phyloP scores from a whole-genome alignment of 768 basidiomycete genomes.

The Kwoniella newhampshirensis region DNA sequence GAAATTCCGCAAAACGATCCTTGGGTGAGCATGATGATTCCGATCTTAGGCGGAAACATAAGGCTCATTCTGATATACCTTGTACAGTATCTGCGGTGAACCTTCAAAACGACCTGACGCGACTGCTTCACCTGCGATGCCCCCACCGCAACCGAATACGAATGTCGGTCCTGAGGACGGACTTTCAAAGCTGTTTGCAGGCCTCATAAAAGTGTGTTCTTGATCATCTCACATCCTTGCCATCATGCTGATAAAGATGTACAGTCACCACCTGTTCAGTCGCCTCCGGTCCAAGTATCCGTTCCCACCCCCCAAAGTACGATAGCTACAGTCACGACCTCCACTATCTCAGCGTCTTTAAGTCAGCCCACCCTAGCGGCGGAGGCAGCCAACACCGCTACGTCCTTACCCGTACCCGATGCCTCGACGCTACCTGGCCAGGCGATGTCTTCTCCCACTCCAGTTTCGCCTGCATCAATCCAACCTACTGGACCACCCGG shows the following conservation, averaged over 20 bases:
- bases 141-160: slow-evolving; percentile 3
- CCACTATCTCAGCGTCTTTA: neutral
- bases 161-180: slow-evolving; percentile 22
- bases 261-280: slow-evolving; percentile 15
- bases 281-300: slow-evolving; percentile 9
- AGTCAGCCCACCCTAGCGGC: slow-evolving; percentile 7
- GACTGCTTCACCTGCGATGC: slow-evolving; percentile 10
- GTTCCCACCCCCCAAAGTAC: slow-evolving; percentile 6
- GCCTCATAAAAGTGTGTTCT: slow-evolving; percentile 26
- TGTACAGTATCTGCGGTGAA: slow-evolving; percentile 39
- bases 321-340: slow-evolving; percentile 3
- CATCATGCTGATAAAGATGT: neutral
- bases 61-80: slow-evolving; percentile 10
- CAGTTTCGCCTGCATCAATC: slow-evolving; percentile 7
- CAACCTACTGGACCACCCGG: slow-evolving; percentile 27
- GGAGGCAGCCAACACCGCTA: neutral
- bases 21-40: slow-evolving; percentile 25
- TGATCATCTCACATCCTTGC: neutral
- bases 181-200: slow-evolving; percentile 38
- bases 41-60: neutral
- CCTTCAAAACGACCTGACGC: slow-evolving; percentile 22
- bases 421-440: neutral
- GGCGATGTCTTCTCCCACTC: slow-evolving; percentile 5
- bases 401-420: neutral
- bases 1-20: slow-evolving; percentile 27